phyloP scores from a whole-genome alignment of 441 rosid species.

The Pelargonium australe region DNA sequence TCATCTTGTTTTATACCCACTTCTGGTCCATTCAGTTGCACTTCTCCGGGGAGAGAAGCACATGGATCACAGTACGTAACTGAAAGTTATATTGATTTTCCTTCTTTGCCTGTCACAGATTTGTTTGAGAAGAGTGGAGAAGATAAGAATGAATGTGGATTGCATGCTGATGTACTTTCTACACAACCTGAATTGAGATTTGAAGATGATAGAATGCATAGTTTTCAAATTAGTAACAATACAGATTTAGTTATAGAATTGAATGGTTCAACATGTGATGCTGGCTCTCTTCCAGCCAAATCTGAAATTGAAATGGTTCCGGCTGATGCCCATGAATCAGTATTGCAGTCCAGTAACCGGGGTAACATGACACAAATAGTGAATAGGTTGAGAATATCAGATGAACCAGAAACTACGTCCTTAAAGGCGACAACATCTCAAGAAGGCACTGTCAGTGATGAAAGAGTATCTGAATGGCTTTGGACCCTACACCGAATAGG shows the following conservation, averaged over 20 bases:
- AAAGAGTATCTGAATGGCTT: conserved; percentile 83
- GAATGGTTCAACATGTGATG: conserved; percentile 36
- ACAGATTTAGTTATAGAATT: conserved; percentile 69
- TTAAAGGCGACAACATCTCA: conserved; percentile 37
- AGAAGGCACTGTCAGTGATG: conserved; percentile 42
- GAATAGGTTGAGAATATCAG: conserved; percentile 56
- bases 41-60: conserved; percentile 36
- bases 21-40: conserved; percentile 33
- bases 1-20: conserved; percentile 45
- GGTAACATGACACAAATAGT: conserved; percentile 36
- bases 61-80: conserved; percentile 33
- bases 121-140: conserved; percentile 58
- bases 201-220: conserved; percentile 53
- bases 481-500: conserved; percentile 93
- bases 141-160: conserved; percentile 22
- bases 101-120: conserved; percentile 62
- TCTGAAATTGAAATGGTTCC: conserved; percentile 61
- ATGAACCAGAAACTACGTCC: conserved; percentile 49
- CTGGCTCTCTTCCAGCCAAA: conserved; percentile 20
- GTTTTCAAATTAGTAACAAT: conserved; percentile 65
- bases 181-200: conserved; percentile 28
- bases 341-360: conserved; percentile 30
- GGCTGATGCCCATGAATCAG: conserved; percentile 33
- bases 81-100: conserved; percentile 51
- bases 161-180: conserved; percentile 29